Percentiles rank a stretch among this genome's conserved stretches.
Evolutionary conservation across 495 filamentous ascomycete species (phyloP).

Genomic region (Neurospora hispaniola): DNA sequence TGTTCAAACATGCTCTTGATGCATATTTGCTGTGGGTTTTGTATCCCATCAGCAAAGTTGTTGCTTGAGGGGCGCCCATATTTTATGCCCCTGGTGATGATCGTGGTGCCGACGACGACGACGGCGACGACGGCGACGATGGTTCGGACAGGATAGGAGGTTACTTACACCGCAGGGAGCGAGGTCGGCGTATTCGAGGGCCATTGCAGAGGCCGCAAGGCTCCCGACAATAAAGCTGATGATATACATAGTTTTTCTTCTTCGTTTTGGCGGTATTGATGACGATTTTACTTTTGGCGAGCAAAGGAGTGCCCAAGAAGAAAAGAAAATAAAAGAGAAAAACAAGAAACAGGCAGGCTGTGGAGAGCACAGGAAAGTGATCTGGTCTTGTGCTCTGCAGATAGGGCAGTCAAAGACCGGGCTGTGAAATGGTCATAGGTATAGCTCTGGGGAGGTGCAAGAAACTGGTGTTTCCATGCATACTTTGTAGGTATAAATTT

Average conservation of each 20-base stretch:
- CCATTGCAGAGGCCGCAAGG: not conserved
- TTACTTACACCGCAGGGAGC: slow-evolving; percentile 5
- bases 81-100: not conserved
- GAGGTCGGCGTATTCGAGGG: not conserved
- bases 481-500: not conserved
- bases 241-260: not conserved
- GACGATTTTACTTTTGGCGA: not conserved
- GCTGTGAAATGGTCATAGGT: not conserved
- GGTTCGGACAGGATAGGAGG: not conserved
- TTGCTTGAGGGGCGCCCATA: not conserved
- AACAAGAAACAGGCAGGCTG: too few species aligned
- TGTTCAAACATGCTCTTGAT: slow-evolving; percentile 11
- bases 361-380: not conserved
- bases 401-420: not conserved
- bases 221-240: not conserved
- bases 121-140: not conserved
- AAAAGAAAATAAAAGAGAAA: too few species aligned
- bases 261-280: not conserved
- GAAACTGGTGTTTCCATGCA: not conserved
- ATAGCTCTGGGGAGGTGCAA: not conserved
- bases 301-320: not conserved
- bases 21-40: slow-evolving; percentile 5
- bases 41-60: not conserved
- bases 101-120: not conserved
- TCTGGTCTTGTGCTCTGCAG: not conserved